Base-by-base conservation (phyloP, 306 rosid species). In the Cicer cuneatum region DNA sequence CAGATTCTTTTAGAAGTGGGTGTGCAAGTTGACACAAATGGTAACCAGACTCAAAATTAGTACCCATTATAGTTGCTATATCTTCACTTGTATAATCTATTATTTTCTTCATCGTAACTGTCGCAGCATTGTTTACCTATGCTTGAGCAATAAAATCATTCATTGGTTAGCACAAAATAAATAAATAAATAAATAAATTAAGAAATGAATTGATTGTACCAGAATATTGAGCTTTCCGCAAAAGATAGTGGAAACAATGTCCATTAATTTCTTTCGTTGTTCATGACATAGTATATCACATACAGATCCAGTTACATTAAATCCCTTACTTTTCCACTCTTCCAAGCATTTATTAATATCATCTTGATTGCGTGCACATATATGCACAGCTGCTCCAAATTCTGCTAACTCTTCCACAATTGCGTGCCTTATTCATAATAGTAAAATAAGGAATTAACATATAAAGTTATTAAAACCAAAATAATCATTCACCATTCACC, bases 1-100 rank as follows among this genome's bases (percentile, higher is more conserved):
- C 74, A 15, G 86, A 76, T 0, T 75, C 60, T 63, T 82, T 82
- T 0, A 79, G 38, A 66, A 81, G 81, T 16, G 88, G 86, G 39
- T 85, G 13, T 24, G 86, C 83, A 15, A 81, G 77, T 75, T 85
- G 88, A 37, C 80, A 24, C 10, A 85, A 42, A 14, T 85, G 80
- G 39, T 48, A 78, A 24, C 67, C 1, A 2, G 84, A 60, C 48
- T 15, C 88, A 53, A 80, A 68, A 45, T 85, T 85, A 2, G 81
- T 79, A 0, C n/a, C 53, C 76, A 82, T 63, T 6, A 51, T 2
- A 57, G 45, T 54, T 7, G 74, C 15, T 7, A 79, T 6, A 49
- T 82, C 86, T 29, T 76, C 74, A 8, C 37, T 76, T 3, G 66
- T 85, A 0, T 66, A 9, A 5, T 76, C 81, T n/a, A 1, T 2